Percentiles rank a stretch among this genome's conserved stretches.
Conservation (phyloP, 352 stramenopile genomes). For the Phytophthora cryptogea region DNA sequence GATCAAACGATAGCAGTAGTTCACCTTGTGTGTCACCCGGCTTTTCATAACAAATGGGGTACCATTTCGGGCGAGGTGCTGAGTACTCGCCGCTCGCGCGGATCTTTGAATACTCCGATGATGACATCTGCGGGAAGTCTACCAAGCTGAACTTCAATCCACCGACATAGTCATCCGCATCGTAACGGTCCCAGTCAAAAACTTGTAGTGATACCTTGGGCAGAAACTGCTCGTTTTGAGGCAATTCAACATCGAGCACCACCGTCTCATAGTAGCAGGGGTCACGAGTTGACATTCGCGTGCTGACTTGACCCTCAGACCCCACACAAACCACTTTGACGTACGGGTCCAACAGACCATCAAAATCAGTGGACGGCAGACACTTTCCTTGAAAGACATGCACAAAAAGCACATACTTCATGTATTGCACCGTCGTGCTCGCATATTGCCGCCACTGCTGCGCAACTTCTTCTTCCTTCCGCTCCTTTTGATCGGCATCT, state of each 20-base stretch:
- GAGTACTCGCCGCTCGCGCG: conserved; percentile 54
- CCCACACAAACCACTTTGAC: conserved; percentile 85
- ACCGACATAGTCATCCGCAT: conserved; percentile 76
- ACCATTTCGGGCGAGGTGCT: conserved; percentile 71
- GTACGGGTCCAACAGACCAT: conserved; percentile 82
- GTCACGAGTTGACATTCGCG: conserved; percentile 66
- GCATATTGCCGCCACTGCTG: conserved; percentile 63
- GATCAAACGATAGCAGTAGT: conserved; percentile 76
- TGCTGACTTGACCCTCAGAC: conserved; percentile 65
- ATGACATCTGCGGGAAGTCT: conserved; percentile 64
- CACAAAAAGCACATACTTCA: conserved; percentile 80
- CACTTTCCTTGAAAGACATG: conserved; percentile 83
- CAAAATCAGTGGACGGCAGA: conserved; percentile 73
- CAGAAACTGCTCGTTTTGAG: conserved; percentile 61
- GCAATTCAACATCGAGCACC: conserved; percentile 73
- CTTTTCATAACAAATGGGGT: conserved; percentile 63
- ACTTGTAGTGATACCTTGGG: conserved; percentile 79
- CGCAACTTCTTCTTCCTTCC: conserved; percentile 41
- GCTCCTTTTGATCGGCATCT: conserved; percentile 27
- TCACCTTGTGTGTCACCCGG: conserved; percentile 74
- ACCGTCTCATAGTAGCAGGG: conserved; percentile 89
- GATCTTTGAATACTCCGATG: conserved; percentile 59
- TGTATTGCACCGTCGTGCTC: conserved; percentile 63
- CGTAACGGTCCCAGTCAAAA: conserved; percentile 78
- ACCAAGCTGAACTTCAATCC: conserved; percentile 58